Evolutionary conservation across 805 yeast species (phyloP).

Genomic region (Cyberlindnera amylophila): DNA sequence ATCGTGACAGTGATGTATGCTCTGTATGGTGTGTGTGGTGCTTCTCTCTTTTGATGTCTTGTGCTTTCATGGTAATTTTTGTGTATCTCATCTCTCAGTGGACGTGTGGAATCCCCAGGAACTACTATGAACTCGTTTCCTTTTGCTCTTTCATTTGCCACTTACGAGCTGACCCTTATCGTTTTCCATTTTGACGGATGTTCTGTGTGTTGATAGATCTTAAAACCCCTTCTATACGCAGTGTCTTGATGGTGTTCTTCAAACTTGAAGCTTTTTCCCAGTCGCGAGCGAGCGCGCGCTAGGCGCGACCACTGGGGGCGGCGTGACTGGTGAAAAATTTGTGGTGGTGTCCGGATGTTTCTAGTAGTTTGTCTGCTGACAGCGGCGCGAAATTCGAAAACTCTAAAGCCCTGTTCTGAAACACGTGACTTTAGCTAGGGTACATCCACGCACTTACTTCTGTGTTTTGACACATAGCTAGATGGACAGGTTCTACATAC

Average conservation of each 20-base stretch:
- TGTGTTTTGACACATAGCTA: neutral
- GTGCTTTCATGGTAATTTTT: no score
- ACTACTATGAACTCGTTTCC: neutral
- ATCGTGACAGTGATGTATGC: no score
- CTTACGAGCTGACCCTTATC: conserved; percentile 99
- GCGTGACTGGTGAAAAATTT: conserved; percentile 19
- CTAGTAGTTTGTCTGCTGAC: neutral
- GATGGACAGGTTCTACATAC: no score
- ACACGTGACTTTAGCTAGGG: conserved; percentile 10
- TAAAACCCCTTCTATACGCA: neutral
- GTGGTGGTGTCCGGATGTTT: conserved; percentile 11
- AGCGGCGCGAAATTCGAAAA: neutral
- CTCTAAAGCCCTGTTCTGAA: conserved; percentile 3
- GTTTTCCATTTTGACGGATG: conserved; percentile 87
- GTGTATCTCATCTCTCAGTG: neutral
- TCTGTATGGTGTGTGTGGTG: no score
- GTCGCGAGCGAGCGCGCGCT: conserved; percentile 8
- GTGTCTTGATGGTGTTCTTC: conserved; percentile 9
- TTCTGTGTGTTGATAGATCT: conserved; percentile 7
- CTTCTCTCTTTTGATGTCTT: no score
- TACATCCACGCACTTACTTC: neutral
- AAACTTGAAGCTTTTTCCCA: conserved; percentile 16
- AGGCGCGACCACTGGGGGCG: neutral
- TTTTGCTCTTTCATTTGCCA: conserved; percentile 26
- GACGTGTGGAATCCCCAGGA: neutral